Base-by-base conservation (phyloP, 148 eudicot genomes). In the Vaccinium darrowii region DNA sequence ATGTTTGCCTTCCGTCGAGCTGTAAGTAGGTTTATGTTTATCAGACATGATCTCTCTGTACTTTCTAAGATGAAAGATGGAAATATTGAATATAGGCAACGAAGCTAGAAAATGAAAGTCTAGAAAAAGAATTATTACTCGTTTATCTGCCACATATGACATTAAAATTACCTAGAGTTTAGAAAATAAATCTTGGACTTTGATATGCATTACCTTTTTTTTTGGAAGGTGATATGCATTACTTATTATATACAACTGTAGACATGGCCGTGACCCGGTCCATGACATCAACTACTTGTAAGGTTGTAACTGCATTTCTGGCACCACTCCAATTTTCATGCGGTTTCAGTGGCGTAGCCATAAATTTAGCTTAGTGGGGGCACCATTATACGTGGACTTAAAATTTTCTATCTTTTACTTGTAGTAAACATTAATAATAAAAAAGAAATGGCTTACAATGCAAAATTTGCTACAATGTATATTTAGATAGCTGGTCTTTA, bases 1-100 rank as follows among this genome's bases (percentile, higher is more conserved):
- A 93, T 90, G 95, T 97, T 97, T 88, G 99, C 99, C 60, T 97
- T 97, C 86, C 94, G 90, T 18, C 89, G 99, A 90, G 99, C 99
- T 85, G 98, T 95, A 87, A 91, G 97, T 92, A 23, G 13, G 76
- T 56, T 25, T 39, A 39, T 13, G 10, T 47, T 69, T 67, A 5
- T 9, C 36, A n/a, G 39, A 52, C 51, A 36, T 2, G 11, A 27
- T 27, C 4, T 15, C 21, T 75, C 50, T 75, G 47, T 15, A 39
- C 43, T 15, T 4, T 8, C 7, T 53, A 54, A 15, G 54, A 27
- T 8, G 21, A 23, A 10, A 51, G 10, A 36, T 53, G 21, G 16
- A 8, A 16, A 56, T 18, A 33, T 8, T 54, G 18, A 16, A 56
- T 18, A 33, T 8, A 54, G 18, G 13, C 6, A 33, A 56, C 0